Evolutionary conservation across 495 filamentous ascomycete species (phyloP), one percentile per base, ranked within the genome.

Genomic region (Bacidia gigantensis): DNA sequence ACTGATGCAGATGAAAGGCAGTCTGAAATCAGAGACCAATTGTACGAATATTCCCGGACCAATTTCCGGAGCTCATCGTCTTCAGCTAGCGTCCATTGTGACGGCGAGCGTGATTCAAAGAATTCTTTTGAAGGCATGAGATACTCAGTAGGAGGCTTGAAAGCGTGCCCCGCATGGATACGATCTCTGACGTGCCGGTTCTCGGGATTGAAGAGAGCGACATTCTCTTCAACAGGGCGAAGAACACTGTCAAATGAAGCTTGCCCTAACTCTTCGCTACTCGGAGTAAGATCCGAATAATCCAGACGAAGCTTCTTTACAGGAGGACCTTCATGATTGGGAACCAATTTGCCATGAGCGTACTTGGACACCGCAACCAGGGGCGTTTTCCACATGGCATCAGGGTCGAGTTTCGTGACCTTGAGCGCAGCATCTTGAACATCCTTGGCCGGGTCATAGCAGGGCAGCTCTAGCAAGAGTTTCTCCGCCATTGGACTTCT

Each of bases 1-100:
- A 76, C 57, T 2, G 86, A 92, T 44, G 78, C 76, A n/a, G 80
- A 74, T 0, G 79, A 75, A 39, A 95, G 69, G 54, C 87, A 82
- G 55, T 74, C 82, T 3, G 87, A 84, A 44, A 97, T 93, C 5
- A 98, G 71, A 11, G 88, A 87, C 92, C 92, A 98, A 62, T 98
- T 97, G 66, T 95, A 95, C 0, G 87, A 84, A 60, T 89, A 95
- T 51, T 96, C 89, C 58, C 87, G 83, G 12, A 94, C 90, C 40
- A 94, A 69, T 21, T 72, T 73, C 47, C 86, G 84, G 20, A 98
- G 72, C 62, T 89, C 85, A 56, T 96, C 86, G 58, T 98, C 92
- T 62, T 98, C 92, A 3, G 80, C 71, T 59, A 76, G 77, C 0
- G 84, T 87, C 92, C 92, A 98, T 58, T 95, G 87, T 18, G 92